phyloP scores from a whole-genome alignment of 768 basidiomycete genomes.

The Boletus reticulatus region DNA sequence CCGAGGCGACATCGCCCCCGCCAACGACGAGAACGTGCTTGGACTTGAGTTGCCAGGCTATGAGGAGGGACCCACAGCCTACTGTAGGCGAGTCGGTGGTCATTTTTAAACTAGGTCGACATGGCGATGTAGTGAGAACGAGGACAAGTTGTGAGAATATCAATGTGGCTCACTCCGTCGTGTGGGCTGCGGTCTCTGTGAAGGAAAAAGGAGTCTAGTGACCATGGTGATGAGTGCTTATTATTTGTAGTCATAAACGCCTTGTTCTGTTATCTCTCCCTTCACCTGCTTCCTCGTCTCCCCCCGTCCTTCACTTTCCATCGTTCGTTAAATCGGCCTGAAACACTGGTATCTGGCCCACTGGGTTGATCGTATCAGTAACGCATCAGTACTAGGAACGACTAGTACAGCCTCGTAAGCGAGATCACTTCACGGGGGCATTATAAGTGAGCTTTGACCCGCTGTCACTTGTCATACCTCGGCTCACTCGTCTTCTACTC shows the following conservation, averaged over 20 bases:
- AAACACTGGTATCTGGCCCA: neutral
- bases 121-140: neutral
- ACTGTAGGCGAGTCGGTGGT: constrained; percentile 5
- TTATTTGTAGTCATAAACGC: no score
- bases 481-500: neutral
- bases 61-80: constrained; percentile 73
- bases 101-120: constrained; percentile 4
- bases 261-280: neutral
- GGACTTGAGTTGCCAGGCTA: constrained; percentile 90
- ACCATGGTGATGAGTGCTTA: no score
- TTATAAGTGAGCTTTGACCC: constrained; percentile 6
- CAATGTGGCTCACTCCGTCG: no score
- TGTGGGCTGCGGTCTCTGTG: no score
- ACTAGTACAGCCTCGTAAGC: neutral
- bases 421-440: neutral
- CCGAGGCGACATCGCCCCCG: constrained; percentile 89
- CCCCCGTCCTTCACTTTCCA: neutral
- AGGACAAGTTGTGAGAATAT: no score
- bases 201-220: no score
- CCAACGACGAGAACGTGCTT: constrained; percentile 90
- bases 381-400: constrained; percentile 5
- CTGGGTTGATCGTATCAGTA: neutral
- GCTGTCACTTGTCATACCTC: neutral
- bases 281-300: neutral
- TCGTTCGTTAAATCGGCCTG: neutral